Evolutionary conservation across 2,329 filamentous ascomycete genomes (phyloP).

Genomic region (Neopestalotiopsis rosae): DNA sequence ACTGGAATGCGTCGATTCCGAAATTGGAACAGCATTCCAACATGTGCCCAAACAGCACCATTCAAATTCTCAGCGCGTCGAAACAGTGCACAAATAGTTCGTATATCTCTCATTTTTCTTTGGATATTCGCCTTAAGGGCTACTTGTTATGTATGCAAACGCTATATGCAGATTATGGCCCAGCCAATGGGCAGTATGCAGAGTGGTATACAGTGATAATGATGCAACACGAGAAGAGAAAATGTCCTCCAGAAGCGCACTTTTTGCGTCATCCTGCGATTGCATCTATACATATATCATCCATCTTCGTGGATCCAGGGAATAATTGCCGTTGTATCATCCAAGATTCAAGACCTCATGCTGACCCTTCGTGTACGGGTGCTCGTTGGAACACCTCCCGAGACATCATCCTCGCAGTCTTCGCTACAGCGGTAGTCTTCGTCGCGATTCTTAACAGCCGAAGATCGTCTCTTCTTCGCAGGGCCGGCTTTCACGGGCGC

Average conservation of each 20-base stretch:
- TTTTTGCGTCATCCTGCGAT: neutral
- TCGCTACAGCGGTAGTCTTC: conserved; percentile 3
- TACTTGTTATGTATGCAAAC: conserved; percentile 1
- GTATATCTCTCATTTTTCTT: neutral
- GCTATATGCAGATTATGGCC: neutral
- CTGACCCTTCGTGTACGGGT: conserved; percentile 1
- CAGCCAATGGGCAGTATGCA: neutral
- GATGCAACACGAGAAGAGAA: neutral
- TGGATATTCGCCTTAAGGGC: neutral
- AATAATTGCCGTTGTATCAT: neutral
- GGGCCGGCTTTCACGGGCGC: neutral
- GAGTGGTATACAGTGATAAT: neutral
- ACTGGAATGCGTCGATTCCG: neutral
- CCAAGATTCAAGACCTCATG: neutral
- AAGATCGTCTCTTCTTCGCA: neutral
- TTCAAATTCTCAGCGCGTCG: neutral
- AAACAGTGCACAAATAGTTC: neutral
- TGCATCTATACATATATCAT: neutral
- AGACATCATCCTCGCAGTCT: neutral
- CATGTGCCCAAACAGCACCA: neutral
- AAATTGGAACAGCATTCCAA: neutral
- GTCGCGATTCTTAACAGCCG: neutral
- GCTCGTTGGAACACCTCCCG: neutral
- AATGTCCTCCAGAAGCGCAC: neutral
- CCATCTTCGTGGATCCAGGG: neutral